Base-by-base conservation (phyloP, 2,329 filamentous ascomycete species). In the Immersiporthe knoxdaviesiana region DNA sequence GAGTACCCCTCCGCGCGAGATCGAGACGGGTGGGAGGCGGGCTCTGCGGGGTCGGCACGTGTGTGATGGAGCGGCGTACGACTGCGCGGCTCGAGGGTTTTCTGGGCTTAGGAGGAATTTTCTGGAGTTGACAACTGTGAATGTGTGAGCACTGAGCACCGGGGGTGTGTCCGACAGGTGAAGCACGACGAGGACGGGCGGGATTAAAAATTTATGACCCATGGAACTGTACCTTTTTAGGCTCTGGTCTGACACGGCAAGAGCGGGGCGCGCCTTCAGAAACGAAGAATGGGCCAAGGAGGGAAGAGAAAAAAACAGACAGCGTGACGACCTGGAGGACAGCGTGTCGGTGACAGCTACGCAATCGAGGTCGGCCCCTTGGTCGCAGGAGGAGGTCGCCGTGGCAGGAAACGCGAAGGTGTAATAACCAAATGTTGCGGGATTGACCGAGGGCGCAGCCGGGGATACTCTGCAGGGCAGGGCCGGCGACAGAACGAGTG, bases 201-300 rank as follows among this genome's bases (percentile, higher is more conserved):
- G 68, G 35, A 60, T 63, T 52, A 65, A 68, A 68, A 65, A 67
- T 65, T 60, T 68, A 59, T 66, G 39, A 11, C 24, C 54, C 54
- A 59, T 16, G 10, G 10, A 59, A 66, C 30, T 18, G 35, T 62
- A 68, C 62, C 67, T 62, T 60, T 60, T 59, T 66, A 68, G 67
- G 67, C 65, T 47, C 50, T 62, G 44, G 44, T 47, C 63, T 68
- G 54, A 60, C 37, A 52, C 27, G 67, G 67, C 63, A 63, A 39
- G 67, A 65, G 67, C 63, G 39, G 47, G 54, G 35, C 54, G 35
- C 54, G 52, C 39, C 52, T 66, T 18, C 54, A 41, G 39, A 50
- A 50, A 61, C 56, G 41, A 58, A 63, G 47, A n/a, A 50, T 39
- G 32, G 56, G 67, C 50, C 52, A 54, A 61, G 35, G 63, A 52